These are phyloP conservation scores for Capronia americana DNA, from an alignment of 2,329 filamentous ascomycete genomes.

Conservation along the genomic window DNA sequence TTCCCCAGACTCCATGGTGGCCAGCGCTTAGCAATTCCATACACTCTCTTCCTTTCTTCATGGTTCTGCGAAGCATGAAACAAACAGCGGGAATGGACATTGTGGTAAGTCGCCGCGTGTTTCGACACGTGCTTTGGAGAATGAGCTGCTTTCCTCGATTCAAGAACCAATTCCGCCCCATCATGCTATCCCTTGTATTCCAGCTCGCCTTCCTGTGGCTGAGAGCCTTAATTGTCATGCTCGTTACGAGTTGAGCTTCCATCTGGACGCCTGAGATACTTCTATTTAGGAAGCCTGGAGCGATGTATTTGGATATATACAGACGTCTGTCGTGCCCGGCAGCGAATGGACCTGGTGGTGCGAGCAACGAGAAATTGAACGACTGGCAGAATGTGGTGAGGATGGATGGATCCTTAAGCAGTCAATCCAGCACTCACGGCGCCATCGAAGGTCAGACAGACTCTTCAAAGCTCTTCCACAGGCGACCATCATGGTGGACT, in stretches of 20 bases:
- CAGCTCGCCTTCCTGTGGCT: slow-evolving; percentile 15
- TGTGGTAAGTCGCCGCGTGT: background rate
- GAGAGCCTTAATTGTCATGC: slow-evolving; percentile 3
- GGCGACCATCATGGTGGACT: slow-evolving; percentile 23
- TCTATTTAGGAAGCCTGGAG: background rate
- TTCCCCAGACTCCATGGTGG: slow-evolving; percentile 1
- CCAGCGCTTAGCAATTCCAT: slow-evolving; percentile 1
- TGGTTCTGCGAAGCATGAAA: slow-evolving; percentile 1
- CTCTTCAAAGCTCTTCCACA: background rate
- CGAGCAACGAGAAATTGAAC: background rate
- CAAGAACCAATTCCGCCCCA: slow-evolving; percentile 3
- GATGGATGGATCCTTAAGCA: slow-evolving; percentile 7
- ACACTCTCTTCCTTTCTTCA: background rate
- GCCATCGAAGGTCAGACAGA: slow-evolving; percentile 8
- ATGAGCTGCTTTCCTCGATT: background rate
- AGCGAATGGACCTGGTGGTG: background rate
- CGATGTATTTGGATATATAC: slow-evolving; percentile 10
- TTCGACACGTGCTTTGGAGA: background rate
- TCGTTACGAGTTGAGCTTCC: background rate
- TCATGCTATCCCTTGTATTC: background rate
- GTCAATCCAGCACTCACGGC: slow-evolving; percentile 30
- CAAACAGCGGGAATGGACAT: background rate
- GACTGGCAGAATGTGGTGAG: background rate
- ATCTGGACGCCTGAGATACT: slow-evolving; percentile 10
- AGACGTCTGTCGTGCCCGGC: background rate